Conservation (phyloP, 164 flowering plant species). For the Macadamia tetraphylla region DNA sequence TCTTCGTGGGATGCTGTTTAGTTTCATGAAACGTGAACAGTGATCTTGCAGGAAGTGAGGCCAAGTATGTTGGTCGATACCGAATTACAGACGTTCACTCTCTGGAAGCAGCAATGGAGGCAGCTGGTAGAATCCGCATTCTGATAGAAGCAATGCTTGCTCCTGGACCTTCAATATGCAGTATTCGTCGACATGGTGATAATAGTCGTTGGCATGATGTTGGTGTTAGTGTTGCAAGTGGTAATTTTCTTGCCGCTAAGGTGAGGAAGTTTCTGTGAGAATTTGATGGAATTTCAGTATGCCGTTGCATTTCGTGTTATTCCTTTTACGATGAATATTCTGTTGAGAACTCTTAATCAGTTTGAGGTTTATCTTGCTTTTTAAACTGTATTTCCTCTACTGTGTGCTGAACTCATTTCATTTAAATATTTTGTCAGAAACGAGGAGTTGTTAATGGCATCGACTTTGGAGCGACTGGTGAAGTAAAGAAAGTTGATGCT, state of each 20-base stretch:
- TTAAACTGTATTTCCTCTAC: not conserved
- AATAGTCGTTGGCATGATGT: slow-evolving; percentile 86
- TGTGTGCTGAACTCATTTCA: too few species aligned
- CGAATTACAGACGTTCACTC: slow-evolving; percentile 78
- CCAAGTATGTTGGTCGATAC: slow-evolving; percentile 79
- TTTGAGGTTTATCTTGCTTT: not conserved
- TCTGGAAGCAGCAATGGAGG: slow-evolving; percentile 85
- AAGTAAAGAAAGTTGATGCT: slow-evolving; percentile 91
- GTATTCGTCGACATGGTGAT: slow-evolving; percentile 86
- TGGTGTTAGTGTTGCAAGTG: slow-evolving; percentile 93
- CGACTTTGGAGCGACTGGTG: slow-evolving; percentile 94
- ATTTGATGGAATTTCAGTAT: not conserved
- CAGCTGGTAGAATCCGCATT: slow-evolving; percentile 72
- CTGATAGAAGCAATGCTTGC: slow-evolving; percentile 90
- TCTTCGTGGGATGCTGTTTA: too few species aligned
- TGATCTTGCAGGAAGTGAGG: slow-evolving; percentile 51
- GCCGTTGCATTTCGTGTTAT: slow-evolving; percentile 1
- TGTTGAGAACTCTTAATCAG: not conserved
- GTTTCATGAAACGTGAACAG: too few species aligned
- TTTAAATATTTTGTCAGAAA: slow-evolving; percentile 41
- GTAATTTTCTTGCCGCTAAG: slow-evolving; percentile 96
- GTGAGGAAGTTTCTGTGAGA: slow-evolving; percentile 25
- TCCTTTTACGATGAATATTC: not conserved
- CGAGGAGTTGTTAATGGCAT: slow-evolving; percentile 88
- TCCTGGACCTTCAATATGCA: slow-evolving; percentile 82